These are phyloP conservation scores for Nemania abortiva DNA, from an alignment of 2,329 filamentous ascomycete genomes.

Conservation along the genomic window DNA sequence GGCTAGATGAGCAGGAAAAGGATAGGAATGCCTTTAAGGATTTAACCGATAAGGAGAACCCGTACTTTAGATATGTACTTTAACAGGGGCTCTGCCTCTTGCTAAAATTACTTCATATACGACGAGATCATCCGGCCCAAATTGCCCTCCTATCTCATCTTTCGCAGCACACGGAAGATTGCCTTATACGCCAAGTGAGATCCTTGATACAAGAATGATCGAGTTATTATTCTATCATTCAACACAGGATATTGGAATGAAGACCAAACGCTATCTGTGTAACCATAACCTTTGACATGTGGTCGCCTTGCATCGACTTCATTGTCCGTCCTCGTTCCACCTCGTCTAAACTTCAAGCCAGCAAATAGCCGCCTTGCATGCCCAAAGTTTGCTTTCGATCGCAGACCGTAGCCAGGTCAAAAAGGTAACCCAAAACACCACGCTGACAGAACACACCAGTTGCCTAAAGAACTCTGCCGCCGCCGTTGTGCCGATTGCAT, in stretches of 20 bases:
- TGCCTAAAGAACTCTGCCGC: neutral
- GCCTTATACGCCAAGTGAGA: neutral
- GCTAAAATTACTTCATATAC: too few species aligned
- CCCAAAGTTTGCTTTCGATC: neutral
- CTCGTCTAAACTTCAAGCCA: too few species aligned
- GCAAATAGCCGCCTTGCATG: neutral
- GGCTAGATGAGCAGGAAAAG: constrained; percentile 69
- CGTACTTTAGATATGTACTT: constrained; percentile 72
- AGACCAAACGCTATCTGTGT: neutral
- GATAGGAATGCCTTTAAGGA: constrained; percentile 75
- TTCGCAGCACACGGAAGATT: too few species aligned
- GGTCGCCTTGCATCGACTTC: neutral
- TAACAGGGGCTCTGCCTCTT: too few species aligned
- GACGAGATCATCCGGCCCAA: too few species aligned
- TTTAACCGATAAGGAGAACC: constrained; percentile 76
- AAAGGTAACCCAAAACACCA: constrained; percentile 27
- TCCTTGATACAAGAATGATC: neutral
- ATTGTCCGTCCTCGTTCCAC: neutral
- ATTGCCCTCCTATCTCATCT: too few species aligned
- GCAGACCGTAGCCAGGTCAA: neutral
- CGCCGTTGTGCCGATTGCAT: neutral
- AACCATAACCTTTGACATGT: neutral
- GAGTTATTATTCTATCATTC: neutral
- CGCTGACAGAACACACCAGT: constrained; percentile 19
- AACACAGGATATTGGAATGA: neutral